Conservation (phyloP, 352 stramenopile species). For the Pythium angustatum region DNA sequence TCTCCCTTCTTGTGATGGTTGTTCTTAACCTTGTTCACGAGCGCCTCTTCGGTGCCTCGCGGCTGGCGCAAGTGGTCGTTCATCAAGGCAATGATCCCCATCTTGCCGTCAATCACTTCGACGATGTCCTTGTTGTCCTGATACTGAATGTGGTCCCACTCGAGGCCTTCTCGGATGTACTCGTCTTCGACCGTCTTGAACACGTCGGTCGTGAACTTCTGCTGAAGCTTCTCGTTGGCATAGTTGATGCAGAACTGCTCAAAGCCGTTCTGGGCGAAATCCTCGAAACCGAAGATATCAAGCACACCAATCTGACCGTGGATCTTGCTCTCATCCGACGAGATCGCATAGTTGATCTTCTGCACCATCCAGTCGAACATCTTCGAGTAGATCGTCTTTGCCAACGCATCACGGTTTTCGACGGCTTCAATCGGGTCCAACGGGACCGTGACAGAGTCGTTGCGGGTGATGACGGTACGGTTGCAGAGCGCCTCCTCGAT, state of each 20-base stretch:
- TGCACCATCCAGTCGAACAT: constrained; percentile 98
- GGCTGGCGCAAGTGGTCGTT: constrained; percentile 87
- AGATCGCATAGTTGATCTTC: constrained; percentile 86
- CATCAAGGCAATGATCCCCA: constrained; percentile 88
- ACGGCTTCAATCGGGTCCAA: constrained; percentile 88
- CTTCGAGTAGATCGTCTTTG: constrained; percentile 97
- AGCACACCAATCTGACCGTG: constrained; percentile 93
- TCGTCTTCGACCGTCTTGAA: constrained; percentile 99
- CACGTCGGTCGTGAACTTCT: constrained; percentile 94
- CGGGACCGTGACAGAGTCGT: constrained; percentile 80
- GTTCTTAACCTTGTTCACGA: constrained; percentile 88
- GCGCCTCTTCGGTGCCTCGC: constrained; percentile 81
- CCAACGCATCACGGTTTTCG: constrained; percentile 95
- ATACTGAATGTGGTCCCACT: constrained; percentile 98
- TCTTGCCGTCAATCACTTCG: constrained; percentile 94
- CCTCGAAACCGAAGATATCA: constrained; percentile 99
- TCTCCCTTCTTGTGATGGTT: constrained; percentile 79
- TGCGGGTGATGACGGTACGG: constrained; percentile 89
- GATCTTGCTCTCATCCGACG: constrained; percentile 67
- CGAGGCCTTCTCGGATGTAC: constrained; percentile 96
- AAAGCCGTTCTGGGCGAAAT: constrained; percentile 94
- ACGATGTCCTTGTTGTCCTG: constrained; percentile 98
- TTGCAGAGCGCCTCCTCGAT: constrained; percentile 94
- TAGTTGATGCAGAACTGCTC: constrained; percentile 95
- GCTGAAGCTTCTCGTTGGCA: constrained; percentile 90